Base-by-base conservation (phyloP, 2,329 filamentous ascomycete genomes). In the Sclerotinia nivalis region DNA sequence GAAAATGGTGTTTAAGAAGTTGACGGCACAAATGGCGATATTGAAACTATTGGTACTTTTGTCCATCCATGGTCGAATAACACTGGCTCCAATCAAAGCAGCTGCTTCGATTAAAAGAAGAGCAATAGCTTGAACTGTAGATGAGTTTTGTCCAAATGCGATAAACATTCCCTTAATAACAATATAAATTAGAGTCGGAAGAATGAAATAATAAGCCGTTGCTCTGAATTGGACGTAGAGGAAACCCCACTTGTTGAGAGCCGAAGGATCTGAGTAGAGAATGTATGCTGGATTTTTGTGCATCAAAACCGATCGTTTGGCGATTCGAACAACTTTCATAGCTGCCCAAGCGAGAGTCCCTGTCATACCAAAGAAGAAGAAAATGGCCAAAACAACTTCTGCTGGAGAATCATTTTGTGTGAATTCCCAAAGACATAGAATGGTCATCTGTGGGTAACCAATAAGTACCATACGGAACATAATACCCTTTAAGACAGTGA, bases 11-110 rank as follows among this genome's bases (percentile, higher is more conserved):
- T 96, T 97, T 77, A 97, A 80, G 80, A 97, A 97, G 84, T 97
- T 97, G 81, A 97, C 85, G 59, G 88, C 91, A 72, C 89, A 91
- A 76, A 97, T 97, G 71, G 93, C 88, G 77, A 98, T 97, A 83
- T 97, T 97, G 86, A 97, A 97, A 61, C 90, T 90, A 81, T 97
- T 98, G 72, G 93, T 97, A 83, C 94, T 95, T 88, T 97, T 97
- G 85, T 97, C 95, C 95, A 98, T 98, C 91, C 93, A 98, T 25
- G 95, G 95, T 71, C 93, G 90, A 74, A 97, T 83, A 68, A 97
- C 90, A 71, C 89, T 91, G 69, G 93, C 89, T 31, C 83, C 88
- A 75, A 97, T 91, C 69, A 98, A 85, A 75, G 91, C 90, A 66
- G 81, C 87, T 2, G 90, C 90, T 81, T 98, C 95, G 69, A 97